These are phyloP conservation scores for Babesia ovis DNA, from an alignment of 169 alveolate genomes.

Conservation along the genomic window DNA sequence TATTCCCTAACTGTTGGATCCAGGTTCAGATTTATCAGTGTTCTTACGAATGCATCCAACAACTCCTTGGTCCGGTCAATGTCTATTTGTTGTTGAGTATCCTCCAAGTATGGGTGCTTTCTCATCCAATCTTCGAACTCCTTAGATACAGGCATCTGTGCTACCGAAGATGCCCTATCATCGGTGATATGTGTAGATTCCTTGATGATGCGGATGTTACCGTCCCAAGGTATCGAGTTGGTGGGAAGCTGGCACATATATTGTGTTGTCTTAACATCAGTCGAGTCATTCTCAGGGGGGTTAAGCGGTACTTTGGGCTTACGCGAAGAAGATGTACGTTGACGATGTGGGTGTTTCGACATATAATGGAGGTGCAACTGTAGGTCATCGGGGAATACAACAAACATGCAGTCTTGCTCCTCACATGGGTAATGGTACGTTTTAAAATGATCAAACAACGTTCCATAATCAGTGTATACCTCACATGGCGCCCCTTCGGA, in stretches of 20 bases:
- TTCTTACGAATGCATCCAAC: conserved; percentile 10
- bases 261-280: background rate
- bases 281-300: background rate
- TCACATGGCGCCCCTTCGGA: conserved; percentile 17
- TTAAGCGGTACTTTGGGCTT: conserved; percentile 13
- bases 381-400: conserved; percentile 56
- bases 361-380: conserved; percentile 66
- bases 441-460: conserved; percentile 51
- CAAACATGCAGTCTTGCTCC: conserved; percentile 63
- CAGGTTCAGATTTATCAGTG: conserved; percentile 9
- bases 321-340: conserved; percentile 6
- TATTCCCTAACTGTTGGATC: background rate
- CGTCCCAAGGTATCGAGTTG: conserved; percentile 20
- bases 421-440: conserved; percentile 66
- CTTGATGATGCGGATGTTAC: conserved; percentile 12
- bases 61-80: background rate
- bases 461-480: conserved; percentile 45
- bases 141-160: background rate
- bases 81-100: background rate
- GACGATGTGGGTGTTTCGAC: conserved; percentile 51
- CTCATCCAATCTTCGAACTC: conserved; percentile 32
- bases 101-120: conserved; percentile 14
- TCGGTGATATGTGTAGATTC: background rate
- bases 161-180: background rate
- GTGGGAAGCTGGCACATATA: background rate